Conservation (phyloP, 257 asterid species). For the Agastache rugosa region DNA sequence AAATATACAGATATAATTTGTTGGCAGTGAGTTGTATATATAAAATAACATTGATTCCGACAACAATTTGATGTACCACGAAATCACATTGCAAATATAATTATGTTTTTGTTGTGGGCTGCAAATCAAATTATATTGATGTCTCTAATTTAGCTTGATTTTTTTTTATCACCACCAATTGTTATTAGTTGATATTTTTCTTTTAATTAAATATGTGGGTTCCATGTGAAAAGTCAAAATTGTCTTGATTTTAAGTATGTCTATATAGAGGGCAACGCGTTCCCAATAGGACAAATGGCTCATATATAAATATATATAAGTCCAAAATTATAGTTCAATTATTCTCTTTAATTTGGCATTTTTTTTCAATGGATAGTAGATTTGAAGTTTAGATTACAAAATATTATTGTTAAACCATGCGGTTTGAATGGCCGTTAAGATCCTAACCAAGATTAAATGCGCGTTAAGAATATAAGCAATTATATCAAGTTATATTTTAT, state of each 20-base stretch:
- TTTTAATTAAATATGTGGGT: background rate
- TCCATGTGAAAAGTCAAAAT: background rate
- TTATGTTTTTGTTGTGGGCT: background rate
- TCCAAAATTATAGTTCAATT: no score
- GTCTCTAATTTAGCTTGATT: background rate
- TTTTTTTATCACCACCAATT: background rate
- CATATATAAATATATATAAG: no score
- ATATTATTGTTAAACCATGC: slow-evolving; percentile 12
- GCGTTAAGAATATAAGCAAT: background rate
- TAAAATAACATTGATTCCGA: background rate
- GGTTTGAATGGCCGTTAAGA: background rate
- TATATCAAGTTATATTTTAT: no score
- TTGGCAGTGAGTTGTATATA: background rate
- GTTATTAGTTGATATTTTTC: background rate
- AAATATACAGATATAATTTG: background rate
- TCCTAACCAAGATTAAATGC: background rate
- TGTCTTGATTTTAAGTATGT: background rate
- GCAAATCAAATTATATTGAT: background rate
- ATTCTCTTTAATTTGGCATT: slow-evolving; percentile 37
- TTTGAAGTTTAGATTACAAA: background rate
- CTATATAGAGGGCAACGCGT: slow-evolving; percentile 7
- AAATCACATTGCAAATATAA: background rate
- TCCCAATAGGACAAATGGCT: background rate
- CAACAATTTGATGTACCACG: background rate
- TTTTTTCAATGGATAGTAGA: background rate